Evolutionary conservation across 2,329 filamentous ascomycete species (phyloP).

Genomic region (Colletotrichum cordylinicola): DNA sequence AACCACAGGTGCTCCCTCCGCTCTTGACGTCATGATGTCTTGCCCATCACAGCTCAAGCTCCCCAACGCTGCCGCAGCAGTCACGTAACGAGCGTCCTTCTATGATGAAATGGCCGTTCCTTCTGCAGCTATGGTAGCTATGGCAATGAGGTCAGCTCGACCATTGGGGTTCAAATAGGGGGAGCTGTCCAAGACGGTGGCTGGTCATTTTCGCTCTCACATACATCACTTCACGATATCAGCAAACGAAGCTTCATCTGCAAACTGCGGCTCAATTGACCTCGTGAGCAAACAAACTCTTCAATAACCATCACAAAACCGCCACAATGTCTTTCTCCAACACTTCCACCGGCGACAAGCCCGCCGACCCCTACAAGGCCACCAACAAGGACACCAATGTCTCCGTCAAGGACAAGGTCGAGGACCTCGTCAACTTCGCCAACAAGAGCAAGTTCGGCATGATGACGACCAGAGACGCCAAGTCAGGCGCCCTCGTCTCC

Average conservation of each 20-base stretch:
- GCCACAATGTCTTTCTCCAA: conserved; percentile 55
- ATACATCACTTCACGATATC: not conserved
- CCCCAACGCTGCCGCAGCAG: not conserved
- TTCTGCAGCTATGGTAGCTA: conserved; percentile 1
- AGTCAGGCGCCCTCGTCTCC: conserved; percentile 73
- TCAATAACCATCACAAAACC: not conserved
- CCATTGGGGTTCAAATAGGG: conserved; percentile 11
- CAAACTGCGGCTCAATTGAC: not conserved
- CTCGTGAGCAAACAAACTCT: not conserved
- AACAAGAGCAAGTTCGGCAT: conserved; percentile 81
- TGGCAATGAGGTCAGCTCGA: conserved; percentile 15
- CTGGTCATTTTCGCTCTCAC: no score
- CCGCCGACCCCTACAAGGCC: conserved; percentile 77
- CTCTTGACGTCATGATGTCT: conserved; percentile 23
- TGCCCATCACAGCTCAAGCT: conserved; percentile 7
- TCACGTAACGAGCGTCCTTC: not conserved
- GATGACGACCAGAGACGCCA: conserved; percentile 79
- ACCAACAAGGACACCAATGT: conserved; percentile 71
- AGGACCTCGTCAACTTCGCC: conserved; percentile 75
- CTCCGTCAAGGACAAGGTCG: conserved; percentile 75
- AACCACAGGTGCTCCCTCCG: not conserved
- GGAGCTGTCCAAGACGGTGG: not conserved
- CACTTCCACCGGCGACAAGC: conserved; percentile 64
- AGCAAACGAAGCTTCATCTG: not conserved
- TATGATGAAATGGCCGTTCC: conserved; percentile 21